Conservation (phyloP, 768 basidiomycete genomes). For the Trametes maxima region DNA sequence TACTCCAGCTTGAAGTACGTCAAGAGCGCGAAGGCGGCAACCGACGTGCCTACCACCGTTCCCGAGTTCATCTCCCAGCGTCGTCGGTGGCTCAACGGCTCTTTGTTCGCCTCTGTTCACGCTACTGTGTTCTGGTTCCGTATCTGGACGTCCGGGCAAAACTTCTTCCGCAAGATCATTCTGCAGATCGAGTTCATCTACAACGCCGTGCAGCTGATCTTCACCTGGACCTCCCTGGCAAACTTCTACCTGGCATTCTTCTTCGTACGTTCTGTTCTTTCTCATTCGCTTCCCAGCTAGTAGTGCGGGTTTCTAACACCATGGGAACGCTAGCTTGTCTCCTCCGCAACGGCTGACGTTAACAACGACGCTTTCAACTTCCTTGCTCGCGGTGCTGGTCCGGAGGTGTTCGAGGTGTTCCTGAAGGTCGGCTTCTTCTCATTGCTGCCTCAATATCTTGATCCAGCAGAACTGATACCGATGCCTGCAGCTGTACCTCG, state of each 20-base stretch:
- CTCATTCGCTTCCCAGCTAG: slow-evolving; percentile 19
- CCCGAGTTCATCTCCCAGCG: slow-evolving; percentile 96
- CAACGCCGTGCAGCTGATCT: slow-evolving; percentile 84
- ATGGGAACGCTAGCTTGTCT: slow-evolving; percentile 59
- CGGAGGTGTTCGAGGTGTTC: slow-evolving; percentile 77
- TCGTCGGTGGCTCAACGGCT: slow-evolving; percentile 87
- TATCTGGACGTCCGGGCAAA: slow-evolving; percentile 92
- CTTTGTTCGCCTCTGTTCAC: slow-evolving; percentile 91
- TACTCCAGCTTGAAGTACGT: slow-evolving; percentile 74
- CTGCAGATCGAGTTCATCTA: slow-evolving; percentile 90
- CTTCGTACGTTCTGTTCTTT: slow-evolving; percentile 62
- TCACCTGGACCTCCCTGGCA: slow-evolving; percentile 92
- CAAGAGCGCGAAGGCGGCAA: slow-evolving; percentile 91
- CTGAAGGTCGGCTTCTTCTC: slow-evolving; percentile 42
- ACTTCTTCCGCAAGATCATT: slow-evolving; percentile 78
- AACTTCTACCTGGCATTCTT: slow-evolving; percentile 96
- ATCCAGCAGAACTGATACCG: neutral
- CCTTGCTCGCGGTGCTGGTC: slow-evolving; percentile 70
- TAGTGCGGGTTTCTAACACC: neutral
- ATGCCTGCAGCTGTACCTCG: slow-evolving; percentile 68
- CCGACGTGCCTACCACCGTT: slow-evolving; percentile 91
- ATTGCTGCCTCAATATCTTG: neutral
- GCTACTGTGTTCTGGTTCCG: slow-evolving; percentile 87
- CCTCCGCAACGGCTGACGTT: slow-evolving; percentile 64
- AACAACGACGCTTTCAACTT: slow-evolving; percentile 78